Conservation (phyloP, 164 flowering plant genomes). For the Stephania japonica region DNA sequence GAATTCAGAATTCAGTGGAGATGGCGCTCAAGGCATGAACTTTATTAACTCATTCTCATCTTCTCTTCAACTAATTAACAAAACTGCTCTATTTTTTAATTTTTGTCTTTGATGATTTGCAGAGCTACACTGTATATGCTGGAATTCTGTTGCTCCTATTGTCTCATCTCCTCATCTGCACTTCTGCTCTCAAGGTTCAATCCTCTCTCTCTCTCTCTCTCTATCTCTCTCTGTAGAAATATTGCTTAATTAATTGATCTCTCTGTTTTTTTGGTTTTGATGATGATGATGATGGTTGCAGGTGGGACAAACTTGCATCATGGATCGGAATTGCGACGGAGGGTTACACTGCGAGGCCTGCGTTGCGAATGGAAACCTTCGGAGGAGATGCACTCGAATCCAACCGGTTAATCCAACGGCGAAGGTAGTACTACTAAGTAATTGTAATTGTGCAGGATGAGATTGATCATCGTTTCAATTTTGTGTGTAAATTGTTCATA, state of each 20-base stretch:
- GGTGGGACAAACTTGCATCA: constrained; percentile 50
- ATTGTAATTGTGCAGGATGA: not conserved
- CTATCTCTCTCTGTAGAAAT: not conserved
- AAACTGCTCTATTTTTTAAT: not conserved
- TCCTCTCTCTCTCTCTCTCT: not conserved
- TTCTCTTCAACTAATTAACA: not conserved
- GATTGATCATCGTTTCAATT: not conserved
- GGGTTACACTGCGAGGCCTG: constrained; percentile 89
- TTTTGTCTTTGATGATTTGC: constrained; percentile 6
- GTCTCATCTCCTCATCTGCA: constrained; percentile 19
- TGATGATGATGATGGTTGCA: no score
- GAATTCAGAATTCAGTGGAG: not conserved
- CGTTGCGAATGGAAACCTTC: constrained; percentile 49
- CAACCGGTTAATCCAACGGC: constrained; percentile 55
- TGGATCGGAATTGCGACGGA: constrained; percentile 45
- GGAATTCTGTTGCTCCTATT: constrained; percentile 15
- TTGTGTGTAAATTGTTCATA: no score
- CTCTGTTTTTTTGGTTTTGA: no score
- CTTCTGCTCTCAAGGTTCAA: constrained; percentile 48
- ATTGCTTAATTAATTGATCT: no score
- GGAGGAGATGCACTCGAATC: constrained; percentile 70
- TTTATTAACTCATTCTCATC: not conserved
- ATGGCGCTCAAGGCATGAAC: not conserved
- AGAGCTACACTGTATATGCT: constrained; percentile 12
- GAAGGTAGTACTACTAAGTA: constrained; percentile 31